phyloP scores from a whole-genome alignment of 78 protist genomes.

The Dictyostelium citrinum region DNA sequence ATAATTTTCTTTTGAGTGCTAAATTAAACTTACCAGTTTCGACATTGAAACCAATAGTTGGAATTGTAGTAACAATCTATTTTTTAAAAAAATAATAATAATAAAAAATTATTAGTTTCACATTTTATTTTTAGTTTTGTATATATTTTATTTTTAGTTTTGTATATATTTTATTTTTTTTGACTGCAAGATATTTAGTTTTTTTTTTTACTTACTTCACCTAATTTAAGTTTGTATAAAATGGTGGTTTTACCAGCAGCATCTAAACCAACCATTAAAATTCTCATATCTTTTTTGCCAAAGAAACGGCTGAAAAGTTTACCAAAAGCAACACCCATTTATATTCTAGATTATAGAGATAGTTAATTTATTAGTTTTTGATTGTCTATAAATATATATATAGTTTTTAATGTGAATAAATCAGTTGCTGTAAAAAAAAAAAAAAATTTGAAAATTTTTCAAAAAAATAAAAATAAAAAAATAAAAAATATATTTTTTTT shows the following conservation, averaged over 20 bases:
- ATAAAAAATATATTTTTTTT: neutral
- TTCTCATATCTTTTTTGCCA: constrained; percentile 88
- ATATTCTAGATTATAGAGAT: constrained; percentile 55
- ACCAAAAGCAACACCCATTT: constrained; percentile 32
- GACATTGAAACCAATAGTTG: constrained; percentile 86
- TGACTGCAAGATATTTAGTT: neutral
- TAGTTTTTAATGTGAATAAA: neutral
- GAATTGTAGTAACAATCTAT: constrained; percentile 71
- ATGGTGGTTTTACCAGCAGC: constrained; percentile 93
- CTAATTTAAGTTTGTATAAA: constrained; percentile 75
- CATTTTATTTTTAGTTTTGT: too few species aligned
- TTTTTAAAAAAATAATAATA: neutral
- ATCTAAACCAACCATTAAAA: constrained; percentile 98
- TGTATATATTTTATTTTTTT: neutral
- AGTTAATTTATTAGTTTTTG: constrained; percentile 74
- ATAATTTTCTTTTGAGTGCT: neutral
- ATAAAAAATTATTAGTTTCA: too few species aligned
- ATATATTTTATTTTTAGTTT: too few species aligned
- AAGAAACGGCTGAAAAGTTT: constrained; percentile 67
- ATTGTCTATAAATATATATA: neutral
- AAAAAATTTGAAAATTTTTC: neutral
- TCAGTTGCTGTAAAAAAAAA: neutral
- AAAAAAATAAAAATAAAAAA: neutral
- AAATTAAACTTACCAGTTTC: constrained; percentile 32
- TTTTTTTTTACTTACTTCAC: constrained; percentile 15